Base-by-base conservation (phyloP, 176 grass and related monocot species). In the Oryza glumipatula region DNA sequence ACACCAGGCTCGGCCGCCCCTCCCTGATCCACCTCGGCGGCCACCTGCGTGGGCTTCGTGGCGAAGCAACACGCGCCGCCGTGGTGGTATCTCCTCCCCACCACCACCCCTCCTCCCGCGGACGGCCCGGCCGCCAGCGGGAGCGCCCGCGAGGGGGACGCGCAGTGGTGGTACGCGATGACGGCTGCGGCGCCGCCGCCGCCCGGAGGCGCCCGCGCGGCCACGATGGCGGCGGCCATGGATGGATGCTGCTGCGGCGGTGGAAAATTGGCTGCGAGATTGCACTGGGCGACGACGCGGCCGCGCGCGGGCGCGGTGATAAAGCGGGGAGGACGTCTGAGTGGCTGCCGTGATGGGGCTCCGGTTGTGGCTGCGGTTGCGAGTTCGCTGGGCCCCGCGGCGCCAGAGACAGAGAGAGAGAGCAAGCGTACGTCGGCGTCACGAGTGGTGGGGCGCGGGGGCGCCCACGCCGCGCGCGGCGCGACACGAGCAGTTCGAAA, bases 301-400 rank as follows among this genome's bases (percentile, higher is more conserved):
- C 6, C 1, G 52, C 17, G 51, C 49, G 45, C 10, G 45, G 45
- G 46, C 46, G 41, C 41, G 83, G 44, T 38, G 88, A 89, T 89
- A 89, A 89, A 89, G 83, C 87, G 30, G 17, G 56, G 80, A 24
- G 13, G 86, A 56, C 11, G n/a, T 4, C 76, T 76, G 87, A 89
- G 88, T 89, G 88, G 88, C 88, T 85, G 66, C 88, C 83, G 78
- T 41, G 65, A 52, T 10, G 77, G 77, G 52, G 51, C 83, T 19
- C 66, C 73, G 72, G 47, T 14, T 89, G 88, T 86, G 88, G 88
- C 88, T 89, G 87, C 77, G 77, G 77, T 81, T 85, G 76, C 46
- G 60, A 61, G 80, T 4, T 43, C 17, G 83, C 14, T 47, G 82
- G 87, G 77, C 30, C 65, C 46, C 88, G 4, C 77, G 22, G 41